These are phyloP conservation scores for Mortierella hygrophila DNA, from an alignment of 192 early-diverging fungal genomes.

Conservation along the genomic window DNA sequence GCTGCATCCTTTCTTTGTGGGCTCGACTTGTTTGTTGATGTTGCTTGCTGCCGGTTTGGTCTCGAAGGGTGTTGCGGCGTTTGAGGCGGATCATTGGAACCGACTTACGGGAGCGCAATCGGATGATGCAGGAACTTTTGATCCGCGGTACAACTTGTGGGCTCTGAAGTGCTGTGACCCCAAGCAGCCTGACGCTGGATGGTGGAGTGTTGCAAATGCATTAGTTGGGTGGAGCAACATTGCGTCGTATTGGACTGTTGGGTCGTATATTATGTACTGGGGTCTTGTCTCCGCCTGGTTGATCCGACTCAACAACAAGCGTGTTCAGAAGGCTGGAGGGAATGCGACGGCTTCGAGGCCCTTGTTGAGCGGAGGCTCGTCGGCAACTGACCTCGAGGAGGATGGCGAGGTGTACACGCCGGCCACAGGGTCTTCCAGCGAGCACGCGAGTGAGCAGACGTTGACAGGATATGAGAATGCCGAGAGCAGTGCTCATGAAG, in stretches of 20 bases:
- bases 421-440: background rate
- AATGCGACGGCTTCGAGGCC: slow-evolving; percentile 4
- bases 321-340: background rate
- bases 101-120: slow-evolving; percentile 72
- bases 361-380: background rate
- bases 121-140: slow-evolving; percentile 65
- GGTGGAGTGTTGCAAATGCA: slow-evolving; percentile 82
- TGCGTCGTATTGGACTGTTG: slow-evolving; percentile 79
- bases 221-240: slow-evolving; percentile 84
- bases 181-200: slow-evolving; percentile 53
- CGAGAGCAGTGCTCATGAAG: background rate
- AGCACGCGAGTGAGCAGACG: slow-evolving; percentile 4
- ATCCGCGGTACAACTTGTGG: slow-evolving; percentile 72
- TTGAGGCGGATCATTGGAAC: slow-evolving; percentile 76
- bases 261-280: slow-evolving; percentile 88
- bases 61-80: slow-evolving; percentile 73
- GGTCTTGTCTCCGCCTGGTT: slow-evolving; percentile 61
- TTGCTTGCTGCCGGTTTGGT: slow-evolving; percentile 88
- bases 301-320: slow-evolving; percentile 55
- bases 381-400: slow-evolving; percentile 5
- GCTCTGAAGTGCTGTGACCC: slow-evolving; percentile 76
- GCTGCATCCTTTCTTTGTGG: slow-evolving; percentile 84
- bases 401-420: slow-evolving; percentile 13
- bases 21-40: slow-evolving; percentile 78
- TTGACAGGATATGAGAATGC: background rate